Evolutionary conservation across 2,329 filamentous ascomycete species (phyloP).

Genomic region (Alternaria panax): DNA sequence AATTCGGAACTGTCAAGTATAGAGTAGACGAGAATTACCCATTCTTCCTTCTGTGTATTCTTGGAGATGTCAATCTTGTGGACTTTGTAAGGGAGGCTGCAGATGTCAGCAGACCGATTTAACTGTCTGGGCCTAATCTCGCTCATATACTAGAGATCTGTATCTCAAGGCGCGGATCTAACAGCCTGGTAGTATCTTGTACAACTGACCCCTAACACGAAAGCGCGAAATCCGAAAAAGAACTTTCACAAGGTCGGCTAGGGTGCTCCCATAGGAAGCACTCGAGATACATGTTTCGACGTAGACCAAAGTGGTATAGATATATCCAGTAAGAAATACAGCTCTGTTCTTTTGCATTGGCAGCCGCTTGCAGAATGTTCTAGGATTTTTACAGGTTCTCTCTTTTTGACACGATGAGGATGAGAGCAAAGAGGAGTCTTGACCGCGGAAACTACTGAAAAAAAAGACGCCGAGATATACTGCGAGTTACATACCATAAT

Average conservation of each 20-base stretch:
- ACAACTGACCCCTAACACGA: not conserved
- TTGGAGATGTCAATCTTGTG: slow-evolving; percentile 74
- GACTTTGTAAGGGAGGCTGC: slow-evolving; percentile 74
- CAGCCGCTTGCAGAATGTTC: not conserved
- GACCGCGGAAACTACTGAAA: not conserved
- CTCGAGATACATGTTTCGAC: not conserved
- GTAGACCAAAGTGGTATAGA: not conserved
- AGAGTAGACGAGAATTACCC: slow-evolving; percentile 39
- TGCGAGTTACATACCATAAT: not conserved
- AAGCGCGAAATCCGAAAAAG: not conserved
- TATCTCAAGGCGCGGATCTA: not conserved
- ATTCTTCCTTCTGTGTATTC: slow-evolving; percentile 82
- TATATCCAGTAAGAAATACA: too few species aligned
- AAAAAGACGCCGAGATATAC: not conserved
- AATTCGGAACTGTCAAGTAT: not conserved
- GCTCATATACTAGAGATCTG: not conserved
- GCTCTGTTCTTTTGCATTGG: too few species aligned
- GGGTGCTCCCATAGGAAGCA: too few species aligned
- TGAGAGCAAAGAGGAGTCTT: not conserved
- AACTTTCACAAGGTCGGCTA: not conserved
- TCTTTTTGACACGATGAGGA: not conserved
- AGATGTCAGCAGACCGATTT: not conserved
- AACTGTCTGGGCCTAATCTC: not conserved
- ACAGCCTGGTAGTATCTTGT: too few species aligned
- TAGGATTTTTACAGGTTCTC: too few species aligned